Base-by-base conservation (phyloP, 805 yeast species). In the Phaffomyces thermotolerans region DNA sequence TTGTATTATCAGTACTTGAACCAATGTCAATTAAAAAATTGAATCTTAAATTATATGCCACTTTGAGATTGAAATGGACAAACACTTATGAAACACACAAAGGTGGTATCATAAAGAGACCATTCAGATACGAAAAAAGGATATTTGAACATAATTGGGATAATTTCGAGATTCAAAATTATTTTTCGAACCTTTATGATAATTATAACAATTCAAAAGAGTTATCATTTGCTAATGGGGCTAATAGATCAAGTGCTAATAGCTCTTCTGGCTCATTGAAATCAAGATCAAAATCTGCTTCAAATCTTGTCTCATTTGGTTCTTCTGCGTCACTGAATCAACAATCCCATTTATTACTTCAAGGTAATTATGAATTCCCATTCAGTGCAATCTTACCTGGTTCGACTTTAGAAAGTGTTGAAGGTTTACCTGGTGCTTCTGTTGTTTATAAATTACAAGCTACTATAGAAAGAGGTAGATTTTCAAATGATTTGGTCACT, bases 341-440 rank as follows among this genome's bases (percentile, higher is more conserved):
- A 12, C 39, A 44, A 18, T 36, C 51, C 18, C 76, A 74, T 47
- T 63, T 71, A 6, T 60, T 84, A 43, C 71, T 70, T 1, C 78
- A 74, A 47, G 98, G 98, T 0, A 85, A 85, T 61, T 89, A 91
- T 58, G 95, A 85, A 57, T 78, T 93, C 54, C 97, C 98, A 0
- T 93, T 93, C 60, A 82, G 82, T 48, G 75, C 91, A 0, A 72
- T 89, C 22, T 58, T 91, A 20, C 96, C 96, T 0, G 98, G 98
- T 1, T 71, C 79, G 33, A 72, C 84, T 37, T 80, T 88, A 2
- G 99, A 93, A 62, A 81, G 95, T 24, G 81, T 93, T 8, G 96
- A 90, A 59, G 96, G 97, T 10, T 69, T 89, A 41, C 88, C 88
- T 2, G 84, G 91, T 41, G 87, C 88, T 25, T 76, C 84, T 13